Evolutionary conservation across 2,329 filamentous ascomycete species (phyloP), one percentile per base, ranked within the genome.

Genomic region (Hansfordia pulvinata): DNA sequence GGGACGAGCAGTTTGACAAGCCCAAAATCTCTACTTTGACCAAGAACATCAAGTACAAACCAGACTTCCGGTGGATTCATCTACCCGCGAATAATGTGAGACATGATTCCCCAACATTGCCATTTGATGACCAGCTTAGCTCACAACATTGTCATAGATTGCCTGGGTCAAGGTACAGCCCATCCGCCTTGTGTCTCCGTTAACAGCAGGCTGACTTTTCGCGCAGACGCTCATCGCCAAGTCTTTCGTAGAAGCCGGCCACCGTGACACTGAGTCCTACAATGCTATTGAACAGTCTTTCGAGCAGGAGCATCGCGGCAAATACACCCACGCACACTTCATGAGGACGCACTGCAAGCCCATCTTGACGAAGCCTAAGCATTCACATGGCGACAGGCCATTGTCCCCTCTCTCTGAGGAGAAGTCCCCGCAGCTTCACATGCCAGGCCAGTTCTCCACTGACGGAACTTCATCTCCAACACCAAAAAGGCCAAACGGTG

Each of bases 271-370:
- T 2, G 67, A 74, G 39, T 64, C 65, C 2, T 76, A 74, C 49
- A 76, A 74, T 38, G 65, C 68, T 0, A 42, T 77, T 3, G 69
- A 72, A 37, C 62, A 64, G 33, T 70, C 64, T 4, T 73, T 76
- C 34, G 64, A 62, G 22, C 69, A 75, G 35, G 67, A 74, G 33
- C 70, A 76, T 41, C 58, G 67, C 1, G 71, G 70, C 0, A 58
- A 62, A 16, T 56, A 63, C 21, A 54, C 62, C 0, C 71, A 76
- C 38, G 69, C 68, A 0, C 60, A 69, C 23, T 76, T 71, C 35
- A 76, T 76, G 70, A 53, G 71, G 20, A 64, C 69, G 0, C 52
- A 65, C 26, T 71, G 66, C 32, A 62, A 69, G 29, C 61, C 58
- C 26, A 67, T 63, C n/a, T n/a, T n/a, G n/a, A n/a, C n/a, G n/a